Evolutionary conservation across 2,329 filamentous ascomycete genomes (phyloP).

Genomic region (Neodidymelliopsis sp.): DNA sequence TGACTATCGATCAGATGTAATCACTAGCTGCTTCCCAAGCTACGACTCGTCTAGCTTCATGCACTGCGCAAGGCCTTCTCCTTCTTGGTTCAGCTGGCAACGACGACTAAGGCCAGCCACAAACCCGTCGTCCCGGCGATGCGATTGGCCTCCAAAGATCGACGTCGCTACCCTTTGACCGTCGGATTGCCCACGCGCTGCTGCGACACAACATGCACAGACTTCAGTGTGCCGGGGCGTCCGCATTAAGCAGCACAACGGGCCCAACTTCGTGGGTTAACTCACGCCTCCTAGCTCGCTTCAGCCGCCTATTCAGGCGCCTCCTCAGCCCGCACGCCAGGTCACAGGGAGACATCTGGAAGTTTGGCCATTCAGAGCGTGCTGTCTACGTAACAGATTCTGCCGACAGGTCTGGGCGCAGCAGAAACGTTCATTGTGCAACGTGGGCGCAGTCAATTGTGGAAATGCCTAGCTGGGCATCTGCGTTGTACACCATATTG

Average conservation of each 20-base stretch:
- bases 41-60: not conserved
- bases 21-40: not conserved
- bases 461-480: conserved; percentile 11
- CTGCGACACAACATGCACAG: not conserved
- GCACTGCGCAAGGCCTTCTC: not conserved
- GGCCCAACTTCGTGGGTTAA: conserved; percentile 9
- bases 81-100: conserved; percentile 7
- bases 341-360: not conserved
- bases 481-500: conserved; percentile 18
- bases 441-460: conserved; percentile 9
- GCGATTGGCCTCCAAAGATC: not conserved
- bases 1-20: conserved; percentile 1
- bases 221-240: conserved; percentile 2
- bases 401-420: conserved; percentile 14
- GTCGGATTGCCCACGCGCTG: conserved; percentile 4
- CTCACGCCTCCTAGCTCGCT: conserved; percentile 14
- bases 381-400: conserved; percentile 12
- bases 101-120: conserved; percentile 1
- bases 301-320: conserved; percentile 14
- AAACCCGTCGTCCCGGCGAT: not conserved
- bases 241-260: conserved; percentile 4
- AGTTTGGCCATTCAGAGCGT: conserved; percentile 3
- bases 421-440: conserved; percentile 6
- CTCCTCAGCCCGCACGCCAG: conserved; percentile 15
- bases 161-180: conserved; percentile 3